Conservation (phyloP, 768 basidiomycete species). For the Mycena floridula region DNA sequence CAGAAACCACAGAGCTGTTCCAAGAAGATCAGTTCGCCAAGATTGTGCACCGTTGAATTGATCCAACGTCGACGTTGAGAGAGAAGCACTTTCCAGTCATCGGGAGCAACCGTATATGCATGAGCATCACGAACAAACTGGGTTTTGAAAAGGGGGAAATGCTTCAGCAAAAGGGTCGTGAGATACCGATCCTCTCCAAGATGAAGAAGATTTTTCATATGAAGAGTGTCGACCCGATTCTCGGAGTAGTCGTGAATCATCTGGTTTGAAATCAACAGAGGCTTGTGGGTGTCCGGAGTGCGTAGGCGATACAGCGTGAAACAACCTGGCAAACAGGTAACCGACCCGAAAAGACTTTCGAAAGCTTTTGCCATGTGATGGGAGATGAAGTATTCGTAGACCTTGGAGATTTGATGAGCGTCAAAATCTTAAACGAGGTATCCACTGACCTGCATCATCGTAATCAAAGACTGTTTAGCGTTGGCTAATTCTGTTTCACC, state of each 20-base stretch:
- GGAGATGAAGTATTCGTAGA: constrained; percentile 98
- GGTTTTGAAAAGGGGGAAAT: constrained; percentile 92
- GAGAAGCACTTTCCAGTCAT: constrained; percentile 89
- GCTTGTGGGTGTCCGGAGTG: constrained; percentile 93
- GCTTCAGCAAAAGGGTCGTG: constrained; percentile 91
- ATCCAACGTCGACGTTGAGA: constrained; percentile 99
- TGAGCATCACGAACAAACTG: constrained; percentile 94
- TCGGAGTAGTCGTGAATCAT: constrained; percentile 92
- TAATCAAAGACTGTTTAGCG: constrained; percentile 90
- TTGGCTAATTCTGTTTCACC: constrained; percentile 94
- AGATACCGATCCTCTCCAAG: constrained; percentile 99
- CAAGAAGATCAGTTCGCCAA: constrained; percentile 88
- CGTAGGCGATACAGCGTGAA: constrained; percentile 96
- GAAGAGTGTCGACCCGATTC: constrained; percentile 93
- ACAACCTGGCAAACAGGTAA: constrained; percentile 98
- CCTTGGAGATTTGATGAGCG: constrained; percentile 33
- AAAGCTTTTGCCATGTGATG: constrained; percentile 99
- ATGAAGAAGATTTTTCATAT: constrained; percentile 97
- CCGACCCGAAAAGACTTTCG: constrained; percentile 93
- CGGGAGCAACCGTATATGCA: constrained; percentile 92
- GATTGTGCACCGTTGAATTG: constrained; percentile 97
- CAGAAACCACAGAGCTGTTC: constrained; percentile 95
- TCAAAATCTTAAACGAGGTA: not conserved
- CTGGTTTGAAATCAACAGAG: constrained; percentile 85
- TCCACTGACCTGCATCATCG: constrained; percentile 84